Base-by-base conservation (phyloP, 1,284 basidiomycete genomes). In the Dichomitus squalens region DNA sequence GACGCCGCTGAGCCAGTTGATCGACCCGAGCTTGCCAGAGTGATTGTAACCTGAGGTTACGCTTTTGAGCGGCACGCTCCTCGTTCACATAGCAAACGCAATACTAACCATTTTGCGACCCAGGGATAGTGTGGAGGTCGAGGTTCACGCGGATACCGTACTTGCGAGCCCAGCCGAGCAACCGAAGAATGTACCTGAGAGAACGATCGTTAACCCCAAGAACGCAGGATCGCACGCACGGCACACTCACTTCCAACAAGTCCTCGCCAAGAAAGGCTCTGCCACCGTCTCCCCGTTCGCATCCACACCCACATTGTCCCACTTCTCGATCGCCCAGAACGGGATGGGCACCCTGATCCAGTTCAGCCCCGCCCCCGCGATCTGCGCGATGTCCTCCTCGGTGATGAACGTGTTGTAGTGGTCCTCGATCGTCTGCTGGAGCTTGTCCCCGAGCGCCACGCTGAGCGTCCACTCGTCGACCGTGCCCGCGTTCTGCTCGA, bases 91-190 rank as follows among this genome's bases (percentile, higher is more conserved):
- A 16, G 21, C 12, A 6, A 40, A 16, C 31, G 35, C 31, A 38
- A 44, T 71, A 64, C 73, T 35, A 49, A 80, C 83, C 88, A 71
- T 91, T 92, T 72, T 91, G 88, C 53, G 84, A 87, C 18, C 90
- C 85, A 4, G 93, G 93, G 14, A 88, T 78, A 4, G 90, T 86
- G 72, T 95, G 93, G 48, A 95, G 71, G 74, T 96, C 95, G 47
- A 96, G 75, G 65, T 93, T 88, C 60, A 96, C 83, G 31, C 95
- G 82, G 4, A 96, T 65, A 14, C 95, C 94, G 70, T 97, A 96
- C 75, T 96, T 96, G 60, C 93, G 82, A 40, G 88, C 88, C 94
- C 93, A 96, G 20, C 80, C 77, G 48, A 95, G 70, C 4, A 88
- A 78, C 55, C 87, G 88, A 49, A 93, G 76, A 61, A 93, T 87